phyloP scores from a whole-genome alignment of 345 rosid genomes.

The Gossypium anomalum region DNA sequence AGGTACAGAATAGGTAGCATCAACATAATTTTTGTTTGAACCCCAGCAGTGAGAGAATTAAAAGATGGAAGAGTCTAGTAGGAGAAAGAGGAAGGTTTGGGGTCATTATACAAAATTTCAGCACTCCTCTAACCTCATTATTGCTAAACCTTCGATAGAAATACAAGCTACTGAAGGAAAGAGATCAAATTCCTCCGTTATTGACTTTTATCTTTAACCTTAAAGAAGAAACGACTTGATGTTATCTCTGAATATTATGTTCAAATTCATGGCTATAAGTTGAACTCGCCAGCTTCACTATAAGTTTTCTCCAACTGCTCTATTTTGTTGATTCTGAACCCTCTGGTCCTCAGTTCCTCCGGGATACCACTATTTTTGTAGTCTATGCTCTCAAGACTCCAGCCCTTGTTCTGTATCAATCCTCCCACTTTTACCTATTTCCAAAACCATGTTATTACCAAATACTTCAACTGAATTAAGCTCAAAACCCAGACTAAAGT shows the following conservation, averaged over 20 bases:
- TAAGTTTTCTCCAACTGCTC: slow-evolving; percentile 65
- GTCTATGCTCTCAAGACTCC: slow-evolving; percentile 66
- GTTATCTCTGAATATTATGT: background rate
- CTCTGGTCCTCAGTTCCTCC: slow-evolving; percentile 76
- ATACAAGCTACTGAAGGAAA: too few relatives aligned
- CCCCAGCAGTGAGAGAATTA: too few relatives aligned
- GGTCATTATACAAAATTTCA: too few relatives aligned
- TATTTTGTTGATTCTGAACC: slow-evolving; percentile 65
- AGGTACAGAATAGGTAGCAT: too few relatives aligned
- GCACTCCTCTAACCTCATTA: too few relatives aligned
- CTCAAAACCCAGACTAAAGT: background rate
- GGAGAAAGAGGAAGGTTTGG: too few relatives aligned
- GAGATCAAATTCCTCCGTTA: too few relatives aligned
- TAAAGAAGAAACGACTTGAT: too few relatives aligned
- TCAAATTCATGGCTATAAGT: slow-evolving; percentile 31
- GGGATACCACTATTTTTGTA: slow-evolving; percentile 59
- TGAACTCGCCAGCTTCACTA: slow-evolving; percentile 47
- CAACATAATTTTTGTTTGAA: too few relatives aligned
- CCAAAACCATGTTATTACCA: background rate
- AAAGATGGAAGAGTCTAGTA: too few relatives aligned
- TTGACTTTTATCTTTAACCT: too few relatives aligned
- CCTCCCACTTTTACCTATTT: slow-evolving; percentile 69
- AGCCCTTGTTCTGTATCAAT: slow-evolving; percentile 65
- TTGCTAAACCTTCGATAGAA: too few relatives aligned
- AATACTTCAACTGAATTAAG: background rate